Evolutionary conservation across 169 alveolate species (phyloP).

Genomic region (Plasmodium relictum): DNA sequence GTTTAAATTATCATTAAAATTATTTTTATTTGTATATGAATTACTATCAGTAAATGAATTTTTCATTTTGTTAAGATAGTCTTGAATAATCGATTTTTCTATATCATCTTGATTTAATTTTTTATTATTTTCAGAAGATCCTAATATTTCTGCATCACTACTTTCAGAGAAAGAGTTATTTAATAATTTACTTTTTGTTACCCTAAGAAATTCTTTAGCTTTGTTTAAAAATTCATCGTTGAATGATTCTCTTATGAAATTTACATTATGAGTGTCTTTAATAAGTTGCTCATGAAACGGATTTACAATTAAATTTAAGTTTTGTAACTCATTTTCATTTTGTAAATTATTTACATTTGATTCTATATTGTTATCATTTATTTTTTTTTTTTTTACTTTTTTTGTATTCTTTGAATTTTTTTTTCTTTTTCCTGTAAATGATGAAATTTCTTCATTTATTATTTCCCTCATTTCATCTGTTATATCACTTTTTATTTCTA

Average conservation of each 20-base stretch:
- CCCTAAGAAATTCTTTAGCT: conserved; percentile 70
- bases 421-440: conserved; percentile 42
- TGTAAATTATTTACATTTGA: conserved; percentile 1
- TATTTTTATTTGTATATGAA: not conserved
- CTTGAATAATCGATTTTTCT: conserved; percentile 65
- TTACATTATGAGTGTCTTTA: conserved; percentile 47
- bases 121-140: not conserved
- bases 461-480: conserved; percentile 63
- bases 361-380: conserved; percentile 15
- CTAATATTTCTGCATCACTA: conserved; percentile 5
- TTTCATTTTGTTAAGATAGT: conserved; percentile 46
- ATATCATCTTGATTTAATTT: conserved; percentile 29
- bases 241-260: conserved; percentile 64
- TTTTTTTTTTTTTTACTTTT: conserved; percentile 31
- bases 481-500: conserved; percentile 67
- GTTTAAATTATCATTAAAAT: conserved; percentile 13
- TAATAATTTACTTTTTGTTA: conserved; percentile 55
- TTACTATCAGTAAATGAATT: conserved; percentile 18
- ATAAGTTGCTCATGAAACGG: conserved; percentile 66
- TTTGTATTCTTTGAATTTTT: conserved; percentile 18
- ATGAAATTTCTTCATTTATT: conserved; percentile 36
- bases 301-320: conserved; percentile 26
- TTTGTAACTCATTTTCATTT: conserved; percentile 19
- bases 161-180: conserved; percentile 41
- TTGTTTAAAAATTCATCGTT: conserved; percentile 64